These are phyloP conservation scores for Coriaria nepalensis DNA, from an alignment of 306 rosid species.

Conservation along the genomic window DNA sequence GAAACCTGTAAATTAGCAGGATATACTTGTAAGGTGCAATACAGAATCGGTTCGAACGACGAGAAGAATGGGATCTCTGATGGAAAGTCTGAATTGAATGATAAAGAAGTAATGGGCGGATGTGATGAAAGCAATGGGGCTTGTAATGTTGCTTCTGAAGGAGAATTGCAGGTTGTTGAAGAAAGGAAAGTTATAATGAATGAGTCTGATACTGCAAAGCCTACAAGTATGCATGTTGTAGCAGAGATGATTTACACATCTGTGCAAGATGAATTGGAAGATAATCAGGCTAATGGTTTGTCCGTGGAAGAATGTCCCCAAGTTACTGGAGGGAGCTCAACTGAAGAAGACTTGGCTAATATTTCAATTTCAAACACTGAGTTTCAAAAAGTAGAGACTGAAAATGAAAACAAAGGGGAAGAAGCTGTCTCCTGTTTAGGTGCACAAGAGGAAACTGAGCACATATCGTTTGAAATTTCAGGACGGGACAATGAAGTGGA, in stretches of 20 bases:
- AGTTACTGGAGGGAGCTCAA: conserved; percentile 19
- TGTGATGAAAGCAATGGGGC: conserved; percentile 13
- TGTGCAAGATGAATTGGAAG: conserved; percentile 13
- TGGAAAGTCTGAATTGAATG: conserved; percentile 15
- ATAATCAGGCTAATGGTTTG: conserved; percentile 15
- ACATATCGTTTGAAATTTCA: conserved; percentile 20
- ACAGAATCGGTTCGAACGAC: conserved; percentile 17
- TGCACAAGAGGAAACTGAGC: conserved; percentile 17
- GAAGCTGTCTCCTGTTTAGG: conserved; percentile 18
- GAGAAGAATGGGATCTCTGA: conserved; percentile 17
- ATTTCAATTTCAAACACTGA: conserved; percentile 16
- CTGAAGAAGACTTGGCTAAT: conserved; percentile 13
- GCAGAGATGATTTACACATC: conserved; percentile 12
- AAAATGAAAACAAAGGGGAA: conserved; percentile 16
- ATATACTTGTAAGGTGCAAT: conserved; percentile 18
- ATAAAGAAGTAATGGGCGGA: conserved; percentile 13
- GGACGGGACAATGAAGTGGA: conserved; percentile 20
- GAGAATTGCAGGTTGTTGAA: conserved; percentile 11
- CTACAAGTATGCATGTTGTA: conserved; percentile 5
- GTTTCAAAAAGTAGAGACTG: conserved; percentile 20
- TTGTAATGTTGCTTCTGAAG: conserved; percentile 22
- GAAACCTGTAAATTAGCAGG: conserved; percentile 16
- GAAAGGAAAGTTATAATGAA: conserved; percentile 15
- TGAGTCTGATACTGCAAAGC: conserved; percentile 9
- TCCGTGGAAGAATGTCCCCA: conserved; percentile 25